Evolutionary conservation across 2,329 filamentous ascomycete genomes (phyloP).

Genomic region (Penicillium janthinellum): DNA sequence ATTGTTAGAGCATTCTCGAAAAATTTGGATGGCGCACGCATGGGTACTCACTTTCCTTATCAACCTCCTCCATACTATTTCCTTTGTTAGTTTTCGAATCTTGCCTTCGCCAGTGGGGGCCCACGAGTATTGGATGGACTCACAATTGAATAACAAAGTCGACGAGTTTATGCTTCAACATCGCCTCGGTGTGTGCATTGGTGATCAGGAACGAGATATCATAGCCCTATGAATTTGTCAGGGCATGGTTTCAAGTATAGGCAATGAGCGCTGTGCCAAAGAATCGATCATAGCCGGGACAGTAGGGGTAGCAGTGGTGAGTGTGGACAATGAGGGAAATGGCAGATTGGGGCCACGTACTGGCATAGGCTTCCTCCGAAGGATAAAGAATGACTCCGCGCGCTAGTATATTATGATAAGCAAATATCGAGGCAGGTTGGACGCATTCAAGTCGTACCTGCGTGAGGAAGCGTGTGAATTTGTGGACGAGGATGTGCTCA

Average conservation of each 20-base stretch:
- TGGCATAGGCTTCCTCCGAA: conserved; percentile 93
- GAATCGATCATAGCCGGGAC: not conserved
- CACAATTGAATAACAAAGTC: conserved; percentile 96
- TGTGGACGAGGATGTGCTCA: conserved; percentile 91
- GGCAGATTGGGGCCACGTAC: conserved; percentile 50
- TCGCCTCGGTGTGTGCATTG: conserved; percentile 97
- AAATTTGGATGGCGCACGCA: not conserved
- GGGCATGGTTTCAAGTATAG: not conserved
- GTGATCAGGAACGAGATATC: conserved; percentile 99
- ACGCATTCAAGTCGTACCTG: conserved; percentile 58
- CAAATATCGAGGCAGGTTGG: not conserved
- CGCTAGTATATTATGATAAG: not conserved
- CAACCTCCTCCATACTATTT: conserved; percentile 86
- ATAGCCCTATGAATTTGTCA: conserved; percentile 67
- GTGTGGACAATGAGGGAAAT: not conserved
- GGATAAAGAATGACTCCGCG: conserved; percentile 94
- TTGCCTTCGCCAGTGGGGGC: not conserved
- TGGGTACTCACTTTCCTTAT: conserved; percentile 78
- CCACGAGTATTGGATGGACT: not conserved
- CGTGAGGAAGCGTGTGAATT: conserved; percentile 95
- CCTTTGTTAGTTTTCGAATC: not conserved
- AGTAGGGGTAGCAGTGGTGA: not conserved
- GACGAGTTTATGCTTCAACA: conserved; percentile 98
- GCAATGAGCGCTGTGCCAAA: not conserved
- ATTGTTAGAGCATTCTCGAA: not conserved